These are phyloP conservation scores for Nothophoma quercina DNA, from an alignment of 2,329 filamentous ascomycete genomes.

Conservation along the genomic window DNA sequence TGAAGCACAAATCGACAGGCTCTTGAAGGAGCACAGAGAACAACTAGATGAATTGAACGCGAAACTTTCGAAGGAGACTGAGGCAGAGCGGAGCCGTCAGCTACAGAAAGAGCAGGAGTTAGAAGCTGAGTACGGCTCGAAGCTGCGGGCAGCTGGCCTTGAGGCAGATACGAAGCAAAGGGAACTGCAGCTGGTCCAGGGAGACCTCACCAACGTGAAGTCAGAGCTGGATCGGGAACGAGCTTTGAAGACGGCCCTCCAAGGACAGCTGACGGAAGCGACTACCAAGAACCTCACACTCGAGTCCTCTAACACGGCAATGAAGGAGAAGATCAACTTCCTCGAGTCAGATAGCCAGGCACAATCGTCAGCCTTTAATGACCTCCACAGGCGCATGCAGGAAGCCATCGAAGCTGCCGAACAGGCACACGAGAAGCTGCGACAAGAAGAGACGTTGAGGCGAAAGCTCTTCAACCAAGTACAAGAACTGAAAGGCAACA, in stretches of 20 bases:
- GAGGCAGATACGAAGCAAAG: conserved; percentile 62
- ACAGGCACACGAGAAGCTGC: conserved; percentile 78
- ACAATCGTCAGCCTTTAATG: conserved; percentile 84
- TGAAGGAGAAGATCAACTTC: conserved; percentile 85
- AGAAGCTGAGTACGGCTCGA: conserved; percentile 60
- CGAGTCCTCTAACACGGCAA: conserved; percentile 76
- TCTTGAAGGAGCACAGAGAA: conserved; percentile 70
- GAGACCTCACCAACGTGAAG: conserved; percentile 59
- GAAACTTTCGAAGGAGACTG: conserved; percentile 69
- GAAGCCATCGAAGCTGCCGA: conserved; percentile 76
- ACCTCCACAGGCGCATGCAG: conserved; percentile 80
- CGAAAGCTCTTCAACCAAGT: conserved; percentile 97
- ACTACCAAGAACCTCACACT: conserved; percentile 60
- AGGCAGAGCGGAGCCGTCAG: conserved; percentile 68
- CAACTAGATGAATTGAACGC: conserved; percentile 71
- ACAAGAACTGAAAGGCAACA: conserved; percentile 97
- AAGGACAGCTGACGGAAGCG: conserved; percentile 59
- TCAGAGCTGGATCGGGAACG: conserved; percentile 64
- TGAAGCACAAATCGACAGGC: conserved; percentile 63
- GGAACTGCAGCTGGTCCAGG: conserved; percentile 58
- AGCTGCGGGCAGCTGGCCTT: conserved; percentile 68
- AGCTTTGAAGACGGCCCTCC: conserved; percentile 63
- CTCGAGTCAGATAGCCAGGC: conserved; percentile 89
- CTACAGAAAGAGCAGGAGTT: conserved; percentile 72
- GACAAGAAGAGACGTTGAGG: conserved; percentile 88